Conservation (phyloP, 2,329 filamentous ascomycete genomes). For the Fusarium fujikuroi region DNA sequence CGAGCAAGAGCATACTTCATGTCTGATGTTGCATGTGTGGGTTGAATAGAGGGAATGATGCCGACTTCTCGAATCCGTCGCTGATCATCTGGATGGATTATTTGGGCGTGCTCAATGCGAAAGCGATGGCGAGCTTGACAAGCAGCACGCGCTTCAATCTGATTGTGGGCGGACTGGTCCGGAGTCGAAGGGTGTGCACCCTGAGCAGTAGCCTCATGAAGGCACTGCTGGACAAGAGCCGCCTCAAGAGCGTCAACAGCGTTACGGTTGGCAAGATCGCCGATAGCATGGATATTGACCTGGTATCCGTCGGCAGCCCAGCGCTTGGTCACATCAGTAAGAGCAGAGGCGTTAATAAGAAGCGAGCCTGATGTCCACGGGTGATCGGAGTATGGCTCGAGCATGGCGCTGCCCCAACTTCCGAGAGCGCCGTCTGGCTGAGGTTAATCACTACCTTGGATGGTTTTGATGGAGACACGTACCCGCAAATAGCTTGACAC, state of each 20-base stretch:
- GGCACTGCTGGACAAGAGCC: constrained; percentile 65
- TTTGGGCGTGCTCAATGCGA: constrained; percentile 77
- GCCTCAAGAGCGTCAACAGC: constrained; percentile 71
- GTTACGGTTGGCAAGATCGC: constrained; percentile 73
- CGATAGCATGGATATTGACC: constrained; percentile 79
- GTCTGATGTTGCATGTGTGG: constrained; percentile 77
- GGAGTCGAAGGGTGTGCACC: constrained; percentile 14
- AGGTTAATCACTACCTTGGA: neutral
- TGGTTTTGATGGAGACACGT: constrained; percentile 29
- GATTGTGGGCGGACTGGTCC: constrained; percentile 9
- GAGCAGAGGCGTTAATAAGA: constrained; percentile 70
- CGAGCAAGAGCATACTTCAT: constrained; percentile 73
- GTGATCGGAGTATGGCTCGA: constrained; percentile 76
- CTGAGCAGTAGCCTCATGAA: constrained; percentile 44
- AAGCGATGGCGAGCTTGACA: constrained; percentile 69
- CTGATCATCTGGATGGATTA: constrained; percentile 74
- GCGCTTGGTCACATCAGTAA: constrained; percentile 62
- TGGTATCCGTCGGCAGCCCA: constrained; percentile 73
- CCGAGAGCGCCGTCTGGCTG: constrained; percentile 72
- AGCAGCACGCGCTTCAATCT: constrained; percentile 48
- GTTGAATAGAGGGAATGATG: constrained; percentile 76
- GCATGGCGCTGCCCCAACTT: constrained; percentile 76
- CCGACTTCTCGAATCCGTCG: constrained; percentile 65
- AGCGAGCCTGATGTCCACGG: constrained; percentile 71
- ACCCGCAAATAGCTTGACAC: constrained; percentile 77